Conservation (phyloP, 1,139 yeast genomes). For the Meyerozyma smithsonii region DNA sequence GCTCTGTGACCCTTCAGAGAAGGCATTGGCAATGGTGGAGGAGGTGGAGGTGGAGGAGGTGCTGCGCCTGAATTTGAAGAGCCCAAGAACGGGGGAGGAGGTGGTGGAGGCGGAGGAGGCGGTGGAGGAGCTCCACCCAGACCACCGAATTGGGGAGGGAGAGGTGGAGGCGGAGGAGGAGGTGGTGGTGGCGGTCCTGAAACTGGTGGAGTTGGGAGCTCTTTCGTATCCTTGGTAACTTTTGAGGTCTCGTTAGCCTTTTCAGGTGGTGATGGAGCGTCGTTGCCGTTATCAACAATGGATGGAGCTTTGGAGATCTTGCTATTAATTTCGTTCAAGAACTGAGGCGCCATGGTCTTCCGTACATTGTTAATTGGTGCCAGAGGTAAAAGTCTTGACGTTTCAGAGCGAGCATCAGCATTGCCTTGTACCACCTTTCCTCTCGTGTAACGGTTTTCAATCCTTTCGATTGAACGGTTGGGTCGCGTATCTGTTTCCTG, state of each 20-base stretch:
- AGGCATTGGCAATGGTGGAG: constrained; percentile 20
- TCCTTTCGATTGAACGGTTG: constrained; percentile 20
- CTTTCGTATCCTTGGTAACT: not conserved
- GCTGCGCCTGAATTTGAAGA: constrained; percentile 17
- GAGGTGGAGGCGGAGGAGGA: constrained; percentile 16
- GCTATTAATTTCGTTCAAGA: constrained; percentile 52
- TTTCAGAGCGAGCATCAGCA: constrained; percentile 10
- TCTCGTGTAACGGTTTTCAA: constrained; percentile 48
- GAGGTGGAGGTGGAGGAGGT: constrained; percentile 21
- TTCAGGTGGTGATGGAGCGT: constrained; percentile 7
- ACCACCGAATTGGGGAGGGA: constrained; percentile 9
- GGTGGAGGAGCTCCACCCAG: constrained; percentile 6
- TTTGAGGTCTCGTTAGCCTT: not conserved
- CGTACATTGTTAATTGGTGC: constrained; percentile 19
- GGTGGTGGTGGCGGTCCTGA: constrained; percentile 20
- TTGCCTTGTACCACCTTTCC: constrained; percentile 29
- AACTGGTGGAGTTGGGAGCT: constrained; percentile 9
- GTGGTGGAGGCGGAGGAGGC: constrained; percentile 16
- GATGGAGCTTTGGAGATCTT: constrained; percentile 43
- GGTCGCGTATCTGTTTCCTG: constrained; percentile 14
- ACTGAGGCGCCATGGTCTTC: constrained; percentile 46
- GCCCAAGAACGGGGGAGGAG: constrained; percentile 14
- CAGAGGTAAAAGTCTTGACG: constrained; percentile 1
- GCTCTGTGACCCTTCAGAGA: constrained; percentile 8
- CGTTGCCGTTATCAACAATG: constrained; percentile 16